Evolutionary conservation across 23 red algal species (phyloP).

Genomic region (Gracilaria domingensis): DNA sequence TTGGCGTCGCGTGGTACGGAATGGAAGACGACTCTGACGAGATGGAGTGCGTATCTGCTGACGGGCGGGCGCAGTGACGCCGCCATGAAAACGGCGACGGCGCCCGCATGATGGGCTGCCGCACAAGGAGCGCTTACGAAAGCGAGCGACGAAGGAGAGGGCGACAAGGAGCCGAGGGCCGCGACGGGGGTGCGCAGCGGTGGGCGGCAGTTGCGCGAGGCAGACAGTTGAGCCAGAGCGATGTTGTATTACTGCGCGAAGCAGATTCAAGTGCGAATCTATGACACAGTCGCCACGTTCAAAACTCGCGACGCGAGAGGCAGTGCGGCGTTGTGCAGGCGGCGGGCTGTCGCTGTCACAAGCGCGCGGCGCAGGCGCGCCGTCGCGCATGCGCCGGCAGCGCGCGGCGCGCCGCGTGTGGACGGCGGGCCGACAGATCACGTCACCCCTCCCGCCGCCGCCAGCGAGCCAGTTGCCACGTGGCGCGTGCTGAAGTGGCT

Average conservation of each 20-base stretch:
- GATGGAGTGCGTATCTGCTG: neutral
- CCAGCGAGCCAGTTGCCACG: neutral
- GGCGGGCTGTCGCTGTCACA: too few species aligned
- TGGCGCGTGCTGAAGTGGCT: constrained; percentile 1
- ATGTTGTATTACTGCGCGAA: too few species aligned
- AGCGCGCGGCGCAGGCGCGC: constrained; percentile 28
- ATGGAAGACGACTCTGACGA: constrained; percentile 48
- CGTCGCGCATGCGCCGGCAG: too few species aligned
- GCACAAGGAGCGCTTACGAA: too few species aligned
- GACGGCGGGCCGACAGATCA: neutral
- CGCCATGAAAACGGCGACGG: constrained; percentile 19
- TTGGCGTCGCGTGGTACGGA: constrained; percentile 35
- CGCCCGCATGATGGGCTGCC: neutral
- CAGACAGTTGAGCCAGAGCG: too few species aligned
- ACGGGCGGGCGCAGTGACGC: neutral
- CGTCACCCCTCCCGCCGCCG: constrained; percentile 18
- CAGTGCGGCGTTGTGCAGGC: neutral
- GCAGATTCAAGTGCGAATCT: too few species aligned
- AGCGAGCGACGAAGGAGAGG: too few species aligned
- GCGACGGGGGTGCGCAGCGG: neutral
- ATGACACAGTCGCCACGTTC: too few species aligned
- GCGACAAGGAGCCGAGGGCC: too few species aligned
- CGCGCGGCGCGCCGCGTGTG: constrained; percentile 14
- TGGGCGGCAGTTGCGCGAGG: neutral
- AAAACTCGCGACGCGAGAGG: too few species aligned